Evolutionary conservation across 2,329 filamentous ascomycete species (phyloP).

Genomic region (Aspergillus caelatus): DNA sequence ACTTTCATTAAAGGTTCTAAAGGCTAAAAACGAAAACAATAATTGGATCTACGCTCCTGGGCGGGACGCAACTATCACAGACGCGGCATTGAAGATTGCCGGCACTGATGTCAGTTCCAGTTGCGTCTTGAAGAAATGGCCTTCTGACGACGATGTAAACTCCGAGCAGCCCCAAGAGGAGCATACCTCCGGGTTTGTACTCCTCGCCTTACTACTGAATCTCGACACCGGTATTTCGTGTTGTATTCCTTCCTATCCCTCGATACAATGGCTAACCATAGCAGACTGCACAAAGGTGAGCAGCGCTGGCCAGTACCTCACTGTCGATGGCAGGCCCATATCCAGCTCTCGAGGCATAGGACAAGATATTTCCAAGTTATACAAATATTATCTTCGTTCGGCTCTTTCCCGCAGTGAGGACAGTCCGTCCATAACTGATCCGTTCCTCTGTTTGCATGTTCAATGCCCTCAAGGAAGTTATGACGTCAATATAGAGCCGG

Average conservation of each 20-base stretch:
- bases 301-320: slow-evolving; percentile 53
- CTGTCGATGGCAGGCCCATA: slow-evolving; percentile 61
- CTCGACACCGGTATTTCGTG: slow-evolving; percentile 37
- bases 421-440: slow-evolving; percentile 46
- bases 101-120: slow-evolving; percentile 57
- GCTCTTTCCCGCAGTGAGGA: slow-evolving; percentile 21
- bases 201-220: slow-evolving; percentile 56
- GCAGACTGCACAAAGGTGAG: slow-evolving; percentile 41
- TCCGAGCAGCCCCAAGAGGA: background rate
- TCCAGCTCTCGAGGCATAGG: slow-evolving; percentile 52
- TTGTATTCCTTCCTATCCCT: background rate
- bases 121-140: slow-evolving; percentile 43
- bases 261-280: slow-evolving; percentile 22
- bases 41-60: slow-evolving; percentile 66
- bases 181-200: slow-evolving; percentile 36
- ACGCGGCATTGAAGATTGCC: slow-evolving; percentile 59
- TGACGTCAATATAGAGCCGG: slow-evolving; percentile 65
- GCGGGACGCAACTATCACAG: slow-evolving; percentile 47
- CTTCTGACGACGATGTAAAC: slow-evolving; percentile 27
- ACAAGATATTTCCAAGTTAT: slow-evolving; percentile 56
- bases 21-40: slow-evolving; percentile 61
- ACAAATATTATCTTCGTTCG: slow-evolving; percentile 54
- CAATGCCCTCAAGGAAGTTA: slow-evolving; percentile 58
- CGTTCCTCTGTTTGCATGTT: slow-evolving; percentile 60
- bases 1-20: slow-evolving; percentile 58